Conservation (phyloP, 148 eudicot genomes). For the Limonium bicolor region DNA sequence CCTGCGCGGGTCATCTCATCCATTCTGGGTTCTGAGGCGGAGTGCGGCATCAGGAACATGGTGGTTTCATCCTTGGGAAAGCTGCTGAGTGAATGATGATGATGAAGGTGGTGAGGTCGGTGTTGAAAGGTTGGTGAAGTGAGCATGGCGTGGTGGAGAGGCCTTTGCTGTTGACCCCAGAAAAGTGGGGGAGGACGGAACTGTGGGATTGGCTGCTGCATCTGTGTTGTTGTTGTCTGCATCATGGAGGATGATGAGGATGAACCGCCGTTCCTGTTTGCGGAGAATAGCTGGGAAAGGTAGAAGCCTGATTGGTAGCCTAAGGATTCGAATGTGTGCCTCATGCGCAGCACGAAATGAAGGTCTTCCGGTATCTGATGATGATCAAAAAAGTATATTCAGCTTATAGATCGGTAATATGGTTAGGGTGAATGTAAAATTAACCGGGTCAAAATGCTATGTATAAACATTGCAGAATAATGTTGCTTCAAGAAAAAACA, state of each 20-base stretch:
- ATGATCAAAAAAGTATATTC: constrained; percentile 8
- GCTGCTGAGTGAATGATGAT: too few species aligned
- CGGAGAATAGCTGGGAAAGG: constrained; percentile 79
- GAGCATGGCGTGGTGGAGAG: constrained; percentile 23
- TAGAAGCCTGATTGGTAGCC: constrained; percentile 94
- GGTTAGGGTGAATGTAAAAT: too few species aligned
- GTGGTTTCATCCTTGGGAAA: constrained; percentile 63
- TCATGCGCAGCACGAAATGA: constrained; percentile 89
- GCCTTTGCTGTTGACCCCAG: constrained; percentile 54
- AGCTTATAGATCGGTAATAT: too few species aligned
- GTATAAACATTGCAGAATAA: too few species aligned
- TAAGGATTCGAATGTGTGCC: constrained; percentile 75
- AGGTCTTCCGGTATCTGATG: constrained; percentile 97
- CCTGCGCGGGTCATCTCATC: constrained; percentile 60
- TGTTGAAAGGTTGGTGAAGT: constrained; percentile 45
- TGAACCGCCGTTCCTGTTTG: constrained; percentile 35
- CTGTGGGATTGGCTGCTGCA: too few species aligned
- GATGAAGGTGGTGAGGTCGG: too few species aligned
- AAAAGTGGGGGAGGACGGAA: constrained; percentile 61
- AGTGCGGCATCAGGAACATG: constrained; percentile 71
- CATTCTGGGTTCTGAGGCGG: constrained; percentile 41
- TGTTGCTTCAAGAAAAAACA: too few species aligned
- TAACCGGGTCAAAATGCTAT: too few species aligned
- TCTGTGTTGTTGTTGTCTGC: constrained; percentile 33
- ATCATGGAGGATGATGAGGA: constrained; percentile 38